These are phyloP conservation scores for Malassezia globosa DNA, from an alignment of 1,284 basidiomycete species.

Conservation along the genomic window DNA sequence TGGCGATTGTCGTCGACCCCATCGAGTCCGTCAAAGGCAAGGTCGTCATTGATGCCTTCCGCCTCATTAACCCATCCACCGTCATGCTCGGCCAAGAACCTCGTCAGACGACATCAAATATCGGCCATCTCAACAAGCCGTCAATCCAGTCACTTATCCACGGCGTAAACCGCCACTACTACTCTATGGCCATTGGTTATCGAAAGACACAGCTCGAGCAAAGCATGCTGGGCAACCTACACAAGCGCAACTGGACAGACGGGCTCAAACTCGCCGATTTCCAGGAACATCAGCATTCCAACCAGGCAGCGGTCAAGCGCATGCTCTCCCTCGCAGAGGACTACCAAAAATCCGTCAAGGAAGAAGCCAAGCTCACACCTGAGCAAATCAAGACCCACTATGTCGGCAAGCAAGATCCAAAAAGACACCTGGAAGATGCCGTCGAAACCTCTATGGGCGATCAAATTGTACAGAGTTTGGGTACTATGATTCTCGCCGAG, in stretches of 20 bases:
- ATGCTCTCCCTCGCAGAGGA: slow-evolving; percentile 43
- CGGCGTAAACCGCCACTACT: slow-evolving; percentile 47
- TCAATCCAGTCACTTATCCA: slow-evolving; percentile 66
- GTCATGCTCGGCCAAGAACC: slow-evolving; percentile 71
- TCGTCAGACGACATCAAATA: slow-evolving; percentile 93
- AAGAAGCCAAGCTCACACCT: slow-evolving; percentile 36
- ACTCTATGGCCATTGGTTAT: slow-evolving; percentile 46
- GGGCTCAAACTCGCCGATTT: slow-evolving; percentile 42
- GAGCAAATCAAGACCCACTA: slow-evolving; percentile 46
- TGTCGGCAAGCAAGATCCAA: slow-evolving; percentile 46
- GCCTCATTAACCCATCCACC: slow-evolving; percentile 50
- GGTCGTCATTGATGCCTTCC: slow-evolving; percentile 98
- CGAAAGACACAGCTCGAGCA: slow-evolving; percentile 47
- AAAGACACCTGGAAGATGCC: slow-evolving; percentile 44
- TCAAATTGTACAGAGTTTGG: slow-evolving; percentile 44
- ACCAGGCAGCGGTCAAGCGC: slow-evolving; percentile 37
- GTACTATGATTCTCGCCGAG: slow-evolving; percentile 37
- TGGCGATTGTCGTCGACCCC: slow-evolving; percentile 95
- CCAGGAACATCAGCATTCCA: slow-evolving; percentile 42
- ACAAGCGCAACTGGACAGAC: slow-evolving; percentile 46
- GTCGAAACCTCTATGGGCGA: slow-evolving; percentile 45
- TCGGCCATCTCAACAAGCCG: slow-evolving; percentile 96
- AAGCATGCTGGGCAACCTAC: slow-evolving; percentile 46
- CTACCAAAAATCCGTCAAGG: slow-evolving; percentile 46
- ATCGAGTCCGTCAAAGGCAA: slow-evolving; percentile 87